Evolutionary conservation across 306 rosid species (phyloP).

Genomic region (Castanea mollissima): DNA sequence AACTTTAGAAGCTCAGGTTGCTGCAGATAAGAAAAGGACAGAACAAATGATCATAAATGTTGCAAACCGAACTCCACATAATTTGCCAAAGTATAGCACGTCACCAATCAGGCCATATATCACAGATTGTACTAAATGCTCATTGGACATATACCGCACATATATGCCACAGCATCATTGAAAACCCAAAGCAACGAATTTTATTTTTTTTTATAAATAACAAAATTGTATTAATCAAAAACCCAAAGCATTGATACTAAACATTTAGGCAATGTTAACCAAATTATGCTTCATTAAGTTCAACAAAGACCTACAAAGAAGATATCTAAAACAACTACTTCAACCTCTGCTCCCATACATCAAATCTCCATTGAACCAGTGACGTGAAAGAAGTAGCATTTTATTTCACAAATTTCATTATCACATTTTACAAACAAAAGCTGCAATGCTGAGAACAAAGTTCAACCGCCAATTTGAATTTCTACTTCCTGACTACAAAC

Average conservation of each 20-base stretch:
- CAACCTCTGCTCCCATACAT: not conserved
- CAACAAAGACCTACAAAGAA: not conserved
- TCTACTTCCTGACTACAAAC: too few species aligned
- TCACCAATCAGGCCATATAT: not conserved
- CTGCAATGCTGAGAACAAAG: not conserved
- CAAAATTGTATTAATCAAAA: too few species aligned
- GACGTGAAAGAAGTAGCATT: not conserved
- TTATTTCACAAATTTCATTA: not conserved
- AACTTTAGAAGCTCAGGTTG: conserved; percentile 94
- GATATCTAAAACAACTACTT: not conserved
- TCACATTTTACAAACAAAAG: conserved; percentile 2
- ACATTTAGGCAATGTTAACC: not conserved
- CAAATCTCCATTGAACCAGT: not conserved
- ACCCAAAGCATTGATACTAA: not conserved
- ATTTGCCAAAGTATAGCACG: not conserved
- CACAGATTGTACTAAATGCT: not conserved
- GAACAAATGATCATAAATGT: conserved; percentile 7
- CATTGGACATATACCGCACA: not conserved
- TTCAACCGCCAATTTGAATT: too few species aligned
- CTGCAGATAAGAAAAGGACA: conserved; percentile 47
- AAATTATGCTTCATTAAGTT: not conserved
- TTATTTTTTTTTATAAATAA: too few species aligned
- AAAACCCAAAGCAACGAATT: not conserved
- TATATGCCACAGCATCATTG: not conserved
- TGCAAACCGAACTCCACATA: not conserved